Evolutionary conservation across 139 green algal genomes (phyloP).

Genomic region (Coccomyxa sp.): DNA sequence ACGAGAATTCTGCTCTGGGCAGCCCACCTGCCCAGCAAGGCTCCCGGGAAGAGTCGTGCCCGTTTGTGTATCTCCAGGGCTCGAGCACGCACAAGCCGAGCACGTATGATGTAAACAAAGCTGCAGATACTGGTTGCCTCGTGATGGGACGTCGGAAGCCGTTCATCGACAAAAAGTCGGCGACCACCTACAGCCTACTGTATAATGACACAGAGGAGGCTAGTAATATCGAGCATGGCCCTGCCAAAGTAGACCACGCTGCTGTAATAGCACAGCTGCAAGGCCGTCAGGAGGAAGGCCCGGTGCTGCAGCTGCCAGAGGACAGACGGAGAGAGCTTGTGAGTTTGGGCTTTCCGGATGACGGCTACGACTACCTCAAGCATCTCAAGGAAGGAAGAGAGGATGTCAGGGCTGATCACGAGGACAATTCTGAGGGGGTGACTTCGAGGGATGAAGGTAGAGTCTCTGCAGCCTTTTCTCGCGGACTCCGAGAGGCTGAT

Average conservation of each 20-base stretch:
- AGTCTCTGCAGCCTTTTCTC: background rate
- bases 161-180: slow-evolving; percentile 84
- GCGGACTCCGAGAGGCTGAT: too few species aligned
- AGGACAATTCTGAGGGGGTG: background rate
- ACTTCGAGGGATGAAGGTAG: background rate
- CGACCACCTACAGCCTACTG: slow-evolving; percentile 71
- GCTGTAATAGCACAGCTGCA: slow-evolving; percentile 26
- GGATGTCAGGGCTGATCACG: background rate
- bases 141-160: slow-evolving; percentile 55
- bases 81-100: too few species aligned
- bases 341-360: slow-evolving; percentile 84
- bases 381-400: slow-evolving; percentile 49
- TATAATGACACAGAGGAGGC: slow-evolving; percentile 44
- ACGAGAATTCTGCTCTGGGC: too few species aligned
- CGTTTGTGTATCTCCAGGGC: too few species aligned
- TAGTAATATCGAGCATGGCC: too few species aligned
- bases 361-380: slow-evolving; percentile 94
- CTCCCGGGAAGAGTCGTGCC: too few species aligned
- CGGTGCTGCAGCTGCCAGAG: slow-evolving; percentile 25
- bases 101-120: too few species aligned
- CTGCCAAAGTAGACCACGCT: slow-evolving; percentile 24
- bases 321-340: slow-evolving; percentile 65
- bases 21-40: too few species aligned
- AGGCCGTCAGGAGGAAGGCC: slow-evolving; percentile 26
- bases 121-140: too few species aligned